These are phyloP conservation scores for Gossypium schwendimanii DNA, from an alignment of 441 rosid genomes.

Conservation along the genomic window DNA sequence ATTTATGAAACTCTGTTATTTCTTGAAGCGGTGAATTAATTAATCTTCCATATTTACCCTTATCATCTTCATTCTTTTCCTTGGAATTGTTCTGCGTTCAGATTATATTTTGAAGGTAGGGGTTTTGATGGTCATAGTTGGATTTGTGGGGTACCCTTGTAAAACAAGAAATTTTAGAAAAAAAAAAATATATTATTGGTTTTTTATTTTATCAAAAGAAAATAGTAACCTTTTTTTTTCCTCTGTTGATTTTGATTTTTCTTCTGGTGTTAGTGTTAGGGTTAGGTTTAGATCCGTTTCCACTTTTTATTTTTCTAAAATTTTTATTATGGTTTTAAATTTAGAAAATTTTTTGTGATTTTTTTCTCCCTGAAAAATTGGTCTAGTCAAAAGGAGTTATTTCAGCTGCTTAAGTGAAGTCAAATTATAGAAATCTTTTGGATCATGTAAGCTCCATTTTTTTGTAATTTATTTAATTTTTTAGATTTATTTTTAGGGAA, in stretches of 20 bases:
- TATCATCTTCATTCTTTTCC: slow-evolving; percentile 13
- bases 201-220: neutral
- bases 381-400: slow-evolving; percentile 31
- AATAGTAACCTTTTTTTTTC: neutral
- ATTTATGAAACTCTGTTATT: neutral
- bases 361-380: slow-evolving; percentile 16
- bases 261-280: slow-evolving; percentile 25
- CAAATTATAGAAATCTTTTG: slow-evolving; percentile 35
- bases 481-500: neutral
- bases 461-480: neutral
- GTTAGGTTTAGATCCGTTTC: slow-evolving; percentile 50
- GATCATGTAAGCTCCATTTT: slow-evolving; percentile 44
- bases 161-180: neutral
- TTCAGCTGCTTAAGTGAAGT: slow-evolving; percentile 35
- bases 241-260: slow-evolving; percentile 11
- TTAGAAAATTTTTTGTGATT: neutral
- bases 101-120: slow-evolving; percentile 10
- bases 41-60: slow-evolving; percentile 41
- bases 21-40: neutral
- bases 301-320: neutral
- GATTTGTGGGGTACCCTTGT: slow-evolving; percentile 29
- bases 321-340: slow-evolving; percentile 16
- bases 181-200: neutral
- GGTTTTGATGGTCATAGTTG: slow-evolving; percentile 23
- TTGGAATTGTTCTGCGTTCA: neutral